Conservation (phyloP, 148 eudicot genomes). For the Oxyria digyna region DNA sequence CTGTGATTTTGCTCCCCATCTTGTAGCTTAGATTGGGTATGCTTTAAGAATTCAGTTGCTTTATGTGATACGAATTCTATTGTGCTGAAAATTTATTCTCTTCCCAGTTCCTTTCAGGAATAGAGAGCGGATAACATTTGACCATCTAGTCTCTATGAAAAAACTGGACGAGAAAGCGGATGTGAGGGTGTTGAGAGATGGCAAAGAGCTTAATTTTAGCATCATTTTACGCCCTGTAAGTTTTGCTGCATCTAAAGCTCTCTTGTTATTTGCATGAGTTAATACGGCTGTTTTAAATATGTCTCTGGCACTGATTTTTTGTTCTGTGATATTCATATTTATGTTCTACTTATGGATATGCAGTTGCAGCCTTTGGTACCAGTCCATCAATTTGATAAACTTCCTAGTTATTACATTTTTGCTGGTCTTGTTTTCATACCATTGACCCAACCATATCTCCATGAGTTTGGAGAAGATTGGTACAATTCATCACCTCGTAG, state of each 20-base stretch:
- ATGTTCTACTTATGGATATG: conserved; percentile 12
- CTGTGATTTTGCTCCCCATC: not conserved
- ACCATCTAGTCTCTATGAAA: conserved; percentile 93
- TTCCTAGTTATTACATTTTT: conserved; percentile 87
- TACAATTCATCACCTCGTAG: conserved; percentile 90
- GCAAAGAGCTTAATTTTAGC: conserved; percentile 44
- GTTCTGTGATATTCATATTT: not conserved
- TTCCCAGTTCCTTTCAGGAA: conserved; percentile 84
- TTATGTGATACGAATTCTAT: not conserved
- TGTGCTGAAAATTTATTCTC: conserved; percentile 18
- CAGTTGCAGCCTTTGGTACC: conserved; percentile 88
- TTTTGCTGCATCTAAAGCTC: conserved; percentile 8
- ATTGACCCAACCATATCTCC: conserved; percentile 88
- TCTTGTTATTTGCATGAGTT: not conserved
- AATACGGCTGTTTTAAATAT: not conserved
- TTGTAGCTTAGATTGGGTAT: not conserved
- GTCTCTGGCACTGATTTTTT: not conserved
- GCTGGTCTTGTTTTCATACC: conserved; percentile 91
- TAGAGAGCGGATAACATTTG: conserved; percentile 91
- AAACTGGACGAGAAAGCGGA: conserved; percentile 72
- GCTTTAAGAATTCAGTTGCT: not conserved
- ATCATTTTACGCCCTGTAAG: conserved; percentile 72
- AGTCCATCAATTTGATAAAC: conserved; percentile 88
- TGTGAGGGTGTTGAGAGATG: conserved; percentile 60
- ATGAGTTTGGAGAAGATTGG: conserved; percentile 99